Evolutionary conservation across 2,329 filamentous ascomycete species (phyloP).

Genomic region (Aspergillus brunneoviolaceus): DNA sequence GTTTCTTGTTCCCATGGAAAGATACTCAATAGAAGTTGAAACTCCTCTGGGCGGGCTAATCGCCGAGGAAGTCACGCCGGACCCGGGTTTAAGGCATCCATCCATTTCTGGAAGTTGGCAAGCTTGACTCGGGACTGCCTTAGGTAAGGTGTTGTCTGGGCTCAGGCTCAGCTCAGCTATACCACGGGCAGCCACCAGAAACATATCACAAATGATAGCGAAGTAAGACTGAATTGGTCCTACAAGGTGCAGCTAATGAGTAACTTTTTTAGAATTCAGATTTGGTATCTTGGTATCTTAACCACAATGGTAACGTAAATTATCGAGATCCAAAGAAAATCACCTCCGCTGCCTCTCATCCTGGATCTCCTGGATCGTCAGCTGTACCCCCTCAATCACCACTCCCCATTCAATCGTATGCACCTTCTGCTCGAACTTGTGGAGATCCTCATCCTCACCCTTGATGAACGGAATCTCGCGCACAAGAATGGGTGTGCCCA

Average conservation of each 20-base stretch:
- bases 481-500: slow-evolving; percentile 70
- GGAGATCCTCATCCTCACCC: slow-evolving; percentile 61
- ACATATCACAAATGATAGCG: no score
- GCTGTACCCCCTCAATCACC: slow-evolving; percentile 68
- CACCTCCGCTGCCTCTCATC: slow-evolving; percentile 19
- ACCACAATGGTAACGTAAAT: not conserved
- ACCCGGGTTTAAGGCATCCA: no score
- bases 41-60: no score
- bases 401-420: slow-evolving; percentile 74
- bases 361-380: slow-evolving; percentile 35
- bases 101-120: no score
- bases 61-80: no score
- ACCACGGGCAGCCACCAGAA: no score
- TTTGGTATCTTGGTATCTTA: not conserved
- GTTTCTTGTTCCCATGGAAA: no score
- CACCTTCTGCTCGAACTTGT: slow-evolving; percentile 68
- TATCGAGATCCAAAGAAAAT: not conserved
- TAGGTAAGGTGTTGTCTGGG: no score
- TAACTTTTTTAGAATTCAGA: not conserved
- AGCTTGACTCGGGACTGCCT: no score
- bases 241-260: not conserved
- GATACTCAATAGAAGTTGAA: no score
- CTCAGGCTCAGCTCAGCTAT: no score
- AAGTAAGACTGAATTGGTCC: no score
- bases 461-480: slow-evolving; percentile 65